Base-by-base conservation (phyloP, 768 basidiomycete species). In the Boletus eberwhitei region DNA sequence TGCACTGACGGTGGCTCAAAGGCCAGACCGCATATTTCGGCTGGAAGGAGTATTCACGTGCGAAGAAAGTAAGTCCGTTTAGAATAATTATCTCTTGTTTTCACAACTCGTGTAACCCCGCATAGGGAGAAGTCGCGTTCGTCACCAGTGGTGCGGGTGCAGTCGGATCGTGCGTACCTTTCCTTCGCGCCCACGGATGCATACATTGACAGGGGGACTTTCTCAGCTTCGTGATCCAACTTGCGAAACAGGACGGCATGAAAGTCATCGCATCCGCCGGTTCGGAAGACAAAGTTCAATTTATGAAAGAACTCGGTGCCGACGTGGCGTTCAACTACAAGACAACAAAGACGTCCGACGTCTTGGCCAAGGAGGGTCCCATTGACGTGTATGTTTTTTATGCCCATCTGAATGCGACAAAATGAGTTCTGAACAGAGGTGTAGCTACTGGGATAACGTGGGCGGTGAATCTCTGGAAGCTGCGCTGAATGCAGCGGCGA, bases 281-380 rank as follows among this genome's bases (percentile, higher is more conserved):
- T 2, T 80, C 81, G 0, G 85, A 89, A n/a, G 84, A 86, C 48
- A 90, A 91, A 68, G 85, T 90, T 8, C 65, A 74, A 5, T 86
- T 79, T 62, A 69, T 86, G 69, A 77, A 76, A 46, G 75, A 77
- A 3, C 59, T 87, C n/a, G 88, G 86, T 1, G 81, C 82, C 0
- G 87, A 90, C 59, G 78, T 85, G 7, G 82, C 77, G 1, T 88
- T 88, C 73, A 88, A 90, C 67, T 89, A 87, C 71, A 87, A 90
- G 75, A 87, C 78, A 0, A 73, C 73, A 1, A 71, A 73, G 44
- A 82, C 80, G 0, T 61, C 61, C 1, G 79, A 84, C 12, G 72
- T 86, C 3, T 70, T 91, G 37, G 63, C 65, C 55, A 76, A 75
- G 53, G 77, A 88, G 59, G 86, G 85, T 2, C 81, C 79, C 0